phyloP scores from a whole-genome alignment of 2,329 filamentous ascomycete genomes.

The Tothia fuscella region DNA sequence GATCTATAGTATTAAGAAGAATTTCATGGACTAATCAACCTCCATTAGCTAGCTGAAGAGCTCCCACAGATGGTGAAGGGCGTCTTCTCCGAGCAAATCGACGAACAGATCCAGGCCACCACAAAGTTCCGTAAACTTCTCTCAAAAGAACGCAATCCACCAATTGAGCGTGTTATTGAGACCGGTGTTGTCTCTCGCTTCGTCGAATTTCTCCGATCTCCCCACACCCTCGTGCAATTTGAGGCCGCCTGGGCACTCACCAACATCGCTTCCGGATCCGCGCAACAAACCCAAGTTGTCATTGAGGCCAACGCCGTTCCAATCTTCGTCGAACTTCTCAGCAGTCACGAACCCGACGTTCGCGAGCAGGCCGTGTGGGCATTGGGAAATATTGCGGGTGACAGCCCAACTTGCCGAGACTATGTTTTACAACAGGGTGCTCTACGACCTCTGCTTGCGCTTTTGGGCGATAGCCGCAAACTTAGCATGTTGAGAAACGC shows the following conservation, averaged over 20 bases:
- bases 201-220: slow-evolving; percentile 94
- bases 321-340: slow-evolving; percentile 94
- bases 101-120: slow-evolving; percentile 91
- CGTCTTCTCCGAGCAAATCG: slow-evolving; percentile 98
- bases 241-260: slow-evolving; percentile 98
- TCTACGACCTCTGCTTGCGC: slow-evolving; percentile 74
- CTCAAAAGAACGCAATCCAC: slow-evolving; percentile 97
- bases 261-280: slow-evolving; percentile 97
- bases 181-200: slow-evolving; percentile 95
- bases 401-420: slow-evolving; percentile 94
- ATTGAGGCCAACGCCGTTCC: slow-evolving; percentile 97
- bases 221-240: slow-evolving; percentile 96
- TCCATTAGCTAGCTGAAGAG: slow-evolving; percentile 76
- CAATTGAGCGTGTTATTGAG: slow-evolving; percentile 98
- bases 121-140: slow-evolving; percentile 98
- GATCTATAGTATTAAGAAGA: background rate
- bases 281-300: slow-evolving; percentile 94
- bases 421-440: slow-evolving; percentile 89
- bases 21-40: background rate
- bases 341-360: slow-evolving; percentile 93
- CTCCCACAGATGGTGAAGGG: slow-evolving; percentile 96
- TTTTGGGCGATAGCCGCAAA: slow-evolving; percentile 95
- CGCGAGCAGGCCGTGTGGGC: slow-evolving; percentile 98
- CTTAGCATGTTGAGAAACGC: slow-evolving; percentile 98
- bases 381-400: slow-evolving; percentile 94